A percentile compares a stretch with the other conserved stretches of the same genome.
phyloP scores from a whole-genome alignment of 331 rosid species.

The Telfairia occidentalis region DNA sequence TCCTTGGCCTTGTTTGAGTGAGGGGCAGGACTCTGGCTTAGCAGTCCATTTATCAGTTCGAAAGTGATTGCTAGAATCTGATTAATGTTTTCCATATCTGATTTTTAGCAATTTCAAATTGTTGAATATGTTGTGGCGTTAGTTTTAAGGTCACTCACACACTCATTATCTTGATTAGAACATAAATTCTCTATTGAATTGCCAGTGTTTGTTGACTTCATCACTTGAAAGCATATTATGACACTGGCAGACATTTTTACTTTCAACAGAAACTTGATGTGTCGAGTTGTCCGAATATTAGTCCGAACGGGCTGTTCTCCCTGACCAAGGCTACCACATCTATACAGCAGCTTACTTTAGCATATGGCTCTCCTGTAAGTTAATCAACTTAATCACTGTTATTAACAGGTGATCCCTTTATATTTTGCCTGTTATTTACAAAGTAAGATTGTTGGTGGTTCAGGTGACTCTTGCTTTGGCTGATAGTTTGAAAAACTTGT shows the following conservation, averaged over 20 bases:
- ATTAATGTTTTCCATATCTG: background rate
- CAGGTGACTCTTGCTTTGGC: conserved; percentile 72
- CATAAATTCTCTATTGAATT: conserved; percentile 2
- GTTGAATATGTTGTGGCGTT: background rate
- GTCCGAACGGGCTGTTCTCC: conserved; percentile 52
- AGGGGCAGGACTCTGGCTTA: background rate
- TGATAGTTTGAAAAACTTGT: conserved; percentile 51
- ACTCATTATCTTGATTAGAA: background rate
- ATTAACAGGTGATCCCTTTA: background rate
- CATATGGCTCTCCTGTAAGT: conserved; percentile 75
- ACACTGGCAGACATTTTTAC: conserved; percentile 9
- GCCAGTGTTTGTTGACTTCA: conserved; percentile 10
- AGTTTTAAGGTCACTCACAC: background rate
- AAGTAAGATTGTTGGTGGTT: conserved; percentile 15
- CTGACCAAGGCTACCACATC: conserved; percentile 34
- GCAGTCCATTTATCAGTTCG: too few species aligned
- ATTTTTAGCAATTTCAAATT: background rate
- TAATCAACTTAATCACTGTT: background rate
- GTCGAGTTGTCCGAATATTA: conserved; percentile 68
- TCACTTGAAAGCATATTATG: background rate
- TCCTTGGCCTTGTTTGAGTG: background rate
- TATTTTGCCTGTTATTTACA: conserved; percentile 11
- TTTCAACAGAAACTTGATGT: conserved; percentile 68
- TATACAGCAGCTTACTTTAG: conserved; percentile 52
- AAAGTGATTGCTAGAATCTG: background rate